Conservation (phyloP, 805 yeast genomes). For the Ogataea methylovora region DNA sequence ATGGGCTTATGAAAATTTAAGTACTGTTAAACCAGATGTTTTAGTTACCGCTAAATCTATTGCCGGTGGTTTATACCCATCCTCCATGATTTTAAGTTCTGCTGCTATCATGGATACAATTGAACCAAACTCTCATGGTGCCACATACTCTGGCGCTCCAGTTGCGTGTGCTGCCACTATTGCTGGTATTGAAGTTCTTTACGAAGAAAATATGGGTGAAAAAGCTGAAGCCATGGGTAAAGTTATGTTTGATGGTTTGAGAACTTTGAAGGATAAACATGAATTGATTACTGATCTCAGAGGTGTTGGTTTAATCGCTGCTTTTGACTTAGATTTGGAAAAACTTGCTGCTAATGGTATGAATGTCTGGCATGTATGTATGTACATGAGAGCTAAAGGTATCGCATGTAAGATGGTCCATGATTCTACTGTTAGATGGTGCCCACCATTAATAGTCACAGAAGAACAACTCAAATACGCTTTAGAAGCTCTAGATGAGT, state of each 20-base stretch:
- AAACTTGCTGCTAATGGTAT: slow-evolving; percentile 7
- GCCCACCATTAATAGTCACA: slow-evolving; percentile 15
- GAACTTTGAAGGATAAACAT: slow-evolving; percentile 7
- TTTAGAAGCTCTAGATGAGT: slow-evolving; percentile 10
- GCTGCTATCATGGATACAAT: slow-evolving; percentile 18
- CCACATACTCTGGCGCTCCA: slow-evolving; percentile 23
- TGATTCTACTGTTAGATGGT: slow-evolving; percentile 12
- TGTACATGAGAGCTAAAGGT: slow-evolving; percentile 20
- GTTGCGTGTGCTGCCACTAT: slow-evolving; percentile 18
- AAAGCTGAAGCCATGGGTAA: slow-evolving; percentile 13
- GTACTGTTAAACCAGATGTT: slow-evolving; percentile 19
- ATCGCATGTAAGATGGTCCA: slow-evolving; percentile 20
- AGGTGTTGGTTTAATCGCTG: slow-evolving; percentile 18
- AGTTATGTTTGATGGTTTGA: slow-evolving; percentile 13
- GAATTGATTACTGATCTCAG: slow-evolving; percentile 15
- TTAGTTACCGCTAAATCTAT: slow-evolving; percentile 20
- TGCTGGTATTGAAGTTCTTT: slow-evolving; percentile 20
- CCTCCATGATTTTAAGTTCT: slow-evolving; percentile 14
- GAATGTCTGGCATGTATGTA: slow-evolving; percentile 18
- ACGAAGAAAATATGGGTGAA: slow-evolving; percentile 16
- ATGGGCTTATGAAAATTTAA: slow-evolving; percentile 28
- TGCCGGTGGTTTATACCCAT: slow-evolving; percentile 22
- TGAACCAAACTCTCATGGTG: slow-evolving; percentile 20
- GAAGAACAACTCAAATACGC: slow-evolving; percentile 12
- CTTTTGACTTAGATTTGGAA: slow-evolving; percentile 14